Percentiles rank a stretch among this genome's conserved stretches.
Conservation (phyloP, 2,329 filamentous ascomycete genomes). For the Amesomyces nigricolor region DNA sequence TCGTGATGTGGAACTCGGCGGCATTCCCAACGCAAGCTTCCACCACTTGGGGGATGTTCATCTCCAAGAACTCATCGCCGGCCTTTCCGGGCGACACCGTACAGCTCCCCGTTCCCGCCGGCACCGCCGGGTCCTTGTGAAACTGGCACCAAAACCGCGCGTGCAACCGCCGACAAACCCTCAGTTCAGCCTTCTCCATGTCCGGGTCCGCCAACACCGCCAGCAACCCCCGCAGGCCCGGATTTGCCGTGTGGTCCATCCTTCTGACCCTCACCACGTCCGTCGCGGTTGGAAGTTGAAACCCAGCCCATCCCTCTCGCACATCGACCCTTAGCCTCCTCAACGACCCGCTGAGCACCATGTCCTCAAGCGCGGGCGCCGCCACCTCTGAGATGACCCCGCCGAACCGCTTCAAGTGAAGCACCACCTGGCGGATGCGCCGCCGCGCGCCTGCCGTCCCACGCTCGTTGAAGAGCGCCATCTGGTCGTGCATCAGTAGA, state of each 20-base stretch:
- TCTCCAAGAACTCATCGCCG: conserved; percentile 18
- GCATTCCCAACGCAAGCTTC: conserved; percentile 13
- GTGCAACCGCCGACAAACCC: conserved; percentile 34
- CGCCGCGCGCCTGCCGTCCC: conserved; percentile 2
- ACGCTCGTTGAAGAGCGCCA: conserved; percentile 3
- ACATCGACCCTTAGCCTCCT: conserved; percentile 24
- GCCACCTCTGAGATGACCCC: conserved; percentile 10
- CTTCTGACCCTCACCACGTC: background rate
- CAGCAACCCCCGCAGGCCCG: conserved; percentile 32
- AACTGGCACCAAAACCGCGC: conserved; percentile 39
- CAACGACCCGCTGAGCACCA: conserved; percentile 27
- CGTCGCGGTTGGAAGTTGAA: background rate
- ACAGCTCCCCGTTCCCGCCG: conserved; percentile 5
- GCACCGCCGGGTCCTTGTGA: conserved; percentile 28
- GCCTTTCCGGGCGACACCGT: conserved; percentile 12
- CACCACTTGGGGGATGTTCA: conserved; percentile 27
- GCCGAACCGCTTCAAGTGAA: conserved; percentile 4
- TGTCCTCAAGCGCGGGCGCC: conserved; percentile 24
- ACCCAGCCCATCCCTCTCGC: background rate
- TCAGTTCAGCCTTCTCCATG: conserved; percentile 36
- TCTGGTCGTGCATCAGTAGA: background rate
- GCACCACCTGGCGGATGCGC: conserved; percentile 4
- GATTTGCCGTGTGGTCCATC: background rate
- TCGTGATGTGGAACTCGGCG: conserved; percentile 18
- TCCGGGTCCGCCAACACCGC: conserved; percentile 42